Evolutionary conservation across 768 basidiomycete species (phyloP).

Genomic region (Lactarius indigo): DNA sequence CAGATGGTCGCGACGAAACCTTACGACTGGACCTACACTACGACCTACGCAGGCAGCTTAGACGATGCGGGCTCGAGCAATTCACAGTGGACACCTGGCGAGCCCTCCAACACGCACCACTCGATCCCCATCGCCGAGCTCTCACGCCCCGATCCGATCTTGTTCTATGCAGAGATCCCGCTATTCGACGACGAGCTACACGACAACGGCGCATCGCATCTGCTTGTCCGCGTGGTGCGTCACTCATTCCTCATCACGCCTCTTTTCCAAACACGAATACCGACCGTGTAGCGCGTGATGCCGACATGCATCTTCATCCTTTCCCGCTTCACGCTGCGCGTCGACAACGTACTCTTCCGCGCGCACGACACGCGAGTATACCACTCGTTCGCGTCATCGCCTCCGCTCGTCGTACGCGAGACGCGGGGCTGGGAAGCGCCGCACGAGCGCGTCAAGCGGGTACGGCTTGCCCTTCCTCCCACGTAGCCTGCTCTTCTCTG

Average conservation of each 20-base stretch:
- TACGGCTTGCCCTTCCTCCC: conserved; percentile 35
- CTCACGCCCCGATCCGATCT: conserved; percentile 86
- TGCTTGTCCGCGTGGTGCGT: conserved; percentile 85
- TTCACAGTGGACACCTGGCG: conserved; percentile 49
- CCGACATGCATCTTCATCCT: conserved; percentile 91
- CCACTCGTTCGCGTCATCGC: conserved; percentile 66
- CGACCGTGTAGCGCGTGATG: conserved; percentile 79
- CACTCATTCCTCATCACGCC: neutral
- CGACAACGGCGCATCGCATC: conserved; percentile 87
- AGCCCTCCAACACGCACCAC: conserved; percentile 54
- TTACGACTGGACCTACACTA: conserved; percentile 99
- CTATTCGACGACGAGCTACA: conserved; percentile 96
- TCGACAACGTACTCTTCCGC: conserved; percentile 93
- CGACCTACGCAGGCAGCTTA: conserved; percentile 70
- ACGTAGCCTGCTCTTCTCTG: neutral
- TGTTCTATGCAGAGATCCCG: conserved; percentile 96
- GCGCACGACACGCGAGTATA: conserved; percentile 86
- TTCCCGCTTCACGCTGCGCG: conserved; percentile 85
- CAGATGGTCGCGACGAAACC: conserved; percentile 73
- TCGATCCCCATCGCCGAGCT: conserved; percentile 81
- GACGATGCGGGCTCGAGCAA: conserved; percentile 25
- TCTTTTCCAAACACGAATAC: neutral
- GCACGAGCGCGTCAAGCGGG: conserved; percentile 76
- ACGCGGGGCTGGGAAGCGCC: conserved; percentile 87
- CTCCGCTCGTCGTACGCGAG: conserved; percentile 72